Base-by-base conservation (phyloP, 2,329 filamentous ascomycete species). In the Capronia epimyces region DNA sequence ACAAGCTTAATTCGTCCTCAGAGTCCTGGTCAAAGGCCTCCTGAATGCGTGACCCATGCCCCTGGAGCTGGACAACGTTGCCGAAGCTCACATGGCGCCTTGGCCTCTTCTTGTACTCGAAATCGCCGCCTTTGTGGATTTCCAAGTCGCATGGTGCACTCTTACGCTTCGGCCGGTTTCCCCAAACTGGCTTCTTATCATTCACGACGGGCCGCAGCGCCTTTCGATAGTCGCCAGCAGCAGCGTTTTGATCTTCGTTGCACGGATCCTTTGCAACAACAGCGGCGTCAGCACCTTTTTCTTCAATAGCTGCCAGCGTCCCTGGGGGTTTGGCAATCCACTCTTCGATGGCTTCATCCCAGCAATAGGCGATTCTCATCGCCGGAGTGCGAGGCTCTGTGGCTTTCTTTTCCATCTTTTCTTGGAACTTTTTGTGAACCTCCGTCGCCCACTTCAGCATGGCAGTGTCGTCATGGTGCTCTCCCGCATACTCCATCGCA, bases 281-380 rank as follows among this genome's bases (percentile, higher is more conserved):
- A n/a, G 8, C n/a, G n/a, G 18, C n/a, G 20, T 25, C 39, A 27
- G 21, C 12, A 12, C 16, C 34, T 13, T 18, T 42, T 20, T 25
- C 25, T 12, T 36, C 22, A 6, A 24, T 22, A 9, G 31, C 13
- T 16, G 15, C 10, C 21, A 46, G 21, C 16, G 37, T 42, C 44
- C 60, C 64, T 22, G 76, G 76, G 39, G 74, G 78, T 32, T 66
- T 69, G 15, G 69, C 74, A 44, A 80, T 72, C 77, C 77, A 81
- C 62, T 80, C 77, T 29, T 75, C 72, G 60, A 80, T 79, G 39
- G 72, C 74, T 59, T 78, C 76, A 60, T 80, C 77, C 77, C 77
- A 80, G 25, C 73, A 65, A 64, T 69, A 78, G 62, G 56, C 63
- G 13, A 20, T 13, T 27, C 20, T 43, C 29, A 25, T 34, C 5